A percentile compares a stretch with the other conserved stretches of the same genome.
Evolutionary conservation across 2,329 filamentous ascomycete species (phyloP).

Genomic region (Cytospora schulzeri): DNA sequence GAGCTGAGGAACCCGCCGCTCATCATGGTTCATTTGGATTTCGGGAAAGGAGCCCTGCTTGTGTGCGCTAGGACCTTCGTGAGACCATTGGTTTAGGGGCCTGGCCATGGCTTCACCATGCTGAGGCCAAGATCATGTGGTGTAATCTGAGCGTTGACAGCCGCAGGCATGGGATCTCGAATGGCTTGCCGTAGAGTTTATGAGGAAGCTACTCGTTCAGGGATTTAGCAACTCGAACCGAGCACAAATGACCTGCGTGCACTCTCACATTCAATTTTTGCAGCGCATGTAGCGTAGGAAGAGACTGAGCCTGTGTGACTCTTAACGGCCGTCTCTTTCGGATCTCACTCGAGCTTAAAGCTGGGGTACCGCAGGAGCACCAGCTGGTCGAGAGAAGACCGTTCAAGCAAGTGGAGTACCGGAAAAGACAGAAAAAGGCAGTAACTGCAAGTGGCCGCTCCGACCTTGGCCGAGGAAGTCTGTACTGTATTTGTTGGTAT

Average conservation of each 20-base stretch:
- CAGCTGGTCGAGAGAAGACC: background rate
- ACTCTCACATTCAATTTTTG: constrained; percentile 7
- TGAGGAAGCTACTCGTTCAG: constrained; percentile 1
- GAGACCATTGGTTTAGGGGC: constrained; percentile 36
- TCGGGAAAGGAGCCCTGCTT: constrained; percentile 27
- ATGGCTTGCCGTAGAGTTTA: constrained; percentile 24
- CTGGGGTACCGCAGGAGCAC: constrained; percentile 1
- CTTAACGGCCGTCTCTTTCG: background rate
- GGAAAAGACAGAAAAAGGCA: constrained; percentile 5
- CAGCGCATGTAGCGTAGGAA: constrained; percentile 3
- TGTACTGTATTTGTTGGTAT: constrained; percentile 15
- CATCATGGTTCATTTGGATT: constrained; percentile 7
- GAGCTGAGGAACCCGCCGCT: constrained; percentile 2
- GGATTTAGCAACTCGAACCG: constrained; percentile 18
- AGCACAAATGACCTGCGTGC: background rate
- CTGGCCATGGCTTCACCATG: constrained; percentile 41
- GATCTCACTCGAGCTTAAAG: background rate
- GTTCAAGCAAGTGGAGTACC: constrained; percentile 4
- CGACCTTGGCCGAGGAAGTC: constrained; percentile 9
- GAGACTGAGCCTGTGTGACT: constrained; percentile 15
- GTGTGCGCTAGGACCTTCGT: constrained; percentile 34
- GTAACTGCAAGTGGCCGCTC: constrained; percentile 11
- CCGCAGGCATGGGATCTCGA: constrained; percentile 37
- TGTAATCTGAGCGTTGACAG: constrained; percentile 32
- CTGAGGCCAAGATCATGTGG: constrained; percentile 37